These are phyloP conservation scores for Ilex paraguariensis DNA, from an alignment of 305 asterid species.

Conservation along the genomic window DNA sequence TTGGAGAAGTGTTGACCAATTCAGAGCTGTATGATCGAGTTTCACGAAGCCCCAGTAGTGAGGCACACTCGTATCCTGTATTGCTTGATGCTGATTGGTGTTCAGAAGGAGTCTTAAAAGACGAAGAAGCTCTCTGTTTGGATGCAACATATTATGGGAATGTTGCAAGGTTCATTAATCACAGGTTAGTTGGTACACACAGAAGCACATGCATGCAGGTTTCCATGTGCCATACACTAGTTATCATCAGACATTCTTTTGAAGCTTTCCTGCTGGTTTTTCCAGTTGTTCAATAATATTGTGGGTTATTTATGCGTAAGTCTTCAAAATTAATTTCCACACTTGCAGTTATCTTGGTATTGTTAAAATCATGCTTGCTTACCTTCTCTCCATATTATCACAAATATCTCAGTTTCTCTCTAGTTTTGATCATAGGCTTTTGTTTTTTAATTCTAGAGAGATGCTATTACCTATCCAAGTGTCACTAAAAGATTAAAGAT, in stretches of 20 bases:
- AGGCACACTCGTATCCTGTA: conserved; percentile 80
- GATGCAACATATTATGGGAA: conserved; percentile 92
- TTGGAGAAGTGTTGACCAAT: conserved; percentile 89
- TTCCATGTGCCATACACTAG: background rate
- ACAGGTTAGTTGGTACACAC: conserved; percentile 49
- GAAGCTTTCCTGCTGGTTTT: background rate
- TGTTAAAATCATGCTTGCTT: no score
- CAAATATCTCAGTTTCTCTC: no score
- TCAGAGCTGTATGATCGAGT: conserved; percentile 82
- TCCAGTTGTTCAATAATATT: background rate
- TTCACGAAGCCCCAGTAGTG: conserved; percentile 45
- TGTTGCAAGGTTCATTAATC: conserved; percentile 90
- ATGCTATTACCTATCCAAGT: no score
- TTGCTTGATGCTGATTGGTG: conserved; percentile 99
- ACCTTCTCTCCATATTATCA: no score
- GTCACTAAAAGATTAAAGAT: no score
- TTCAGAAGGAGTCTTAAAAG: conserved; percentile 72
- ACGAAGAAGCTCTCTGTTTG: conserved; percentile 93
- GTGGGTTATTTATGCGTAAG: background rate
- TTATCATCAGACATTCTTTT: background rate
- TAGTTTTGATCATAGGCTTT: no score
- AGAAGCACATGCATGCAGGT: background rate
- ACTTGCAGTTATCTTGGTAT: background rate
- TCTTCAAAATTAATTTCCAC: background rate
- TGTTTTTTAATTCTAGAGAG: no score